These are phyloP conservation scores for Ceratonia siliqua DNA, from an alignment of 306 rosid genomes.

Conservation along the genomic window DNA sequence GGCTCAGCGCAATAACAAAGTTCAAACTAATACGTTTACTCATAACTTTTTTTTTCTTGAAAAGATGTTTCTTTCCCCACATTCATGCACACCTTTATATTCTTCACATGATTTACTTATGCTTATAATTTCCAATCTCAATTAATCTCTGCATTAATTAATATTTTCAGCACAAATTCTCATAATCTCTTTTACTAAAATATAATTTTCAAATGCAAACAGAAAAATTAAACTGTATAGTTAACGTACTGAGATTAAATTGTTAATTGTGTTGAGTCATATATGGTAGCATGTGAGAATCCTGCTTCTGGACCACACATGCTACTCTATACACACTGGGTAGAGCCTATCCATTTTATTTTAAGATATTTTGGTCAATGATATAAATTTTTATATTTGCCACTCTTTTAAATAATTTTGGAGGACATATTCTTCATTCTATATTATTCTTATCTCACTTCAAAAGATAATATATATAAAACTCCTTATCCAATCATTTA, in stretches of 20 bases:
- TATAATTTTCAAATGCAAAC: too few species aligned
- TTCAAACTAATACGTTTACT: too few species aligned
- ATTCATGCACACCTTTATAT: too few species aligned
- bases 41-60: too few species aligned
- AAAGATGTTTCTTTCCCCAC: too few species aligned
- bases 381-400: neutral
- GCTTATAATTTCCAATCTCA: too few species aligned
- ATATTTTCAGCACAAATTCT: neutral
- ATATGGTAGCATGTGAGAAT: neutral
- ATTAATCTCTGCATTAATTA: too few species aligned
- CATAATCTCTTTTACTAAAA: neutral
- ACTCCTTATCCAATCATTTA: constrained; percentile 36
- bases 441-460: constrained; percentile 26
- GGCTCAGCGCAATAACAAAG: too few species aligned
- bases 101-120: too few species aligned
- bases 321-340: neutral
- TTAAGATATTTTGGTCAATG: constrained; percentile 35
- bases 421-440: neutral
- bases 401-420: neutral
- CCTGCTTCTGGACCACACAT: neutral
- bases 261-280: neutral
- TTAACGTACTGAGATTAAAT: neutral
- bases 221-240: too few species aligned
- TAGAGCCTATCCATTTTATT: neutral
- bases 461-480: constrained; percentile 14